These are phyloP conservation scores for Microsporum audouinii DNA, from an alignment of 2,329 filamentous ascomycete genomes.

Conservation along the genomic window DNA sequence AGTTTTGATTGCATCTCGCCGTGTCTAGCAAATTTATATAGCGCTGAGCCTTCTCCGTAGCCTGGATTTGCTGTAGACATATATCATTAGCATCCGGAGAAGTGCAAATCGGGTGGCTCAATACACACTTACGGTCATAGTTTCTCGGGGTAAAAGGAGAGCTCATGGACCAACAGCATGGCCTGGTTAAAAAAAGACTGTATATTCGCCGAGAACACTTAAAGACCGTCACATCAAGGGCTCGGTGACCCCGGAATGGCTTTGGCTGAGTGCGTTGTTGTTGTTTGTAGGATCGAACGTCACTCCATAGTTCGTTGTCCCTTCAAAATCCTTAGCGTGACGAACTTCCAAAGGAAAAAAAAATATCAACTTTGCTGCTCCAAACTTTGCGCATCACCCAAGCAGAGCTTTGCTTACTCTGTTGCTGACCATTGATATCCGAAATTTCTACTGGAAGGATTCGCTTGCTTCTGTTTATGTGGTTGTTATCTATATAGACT, in stretches of 20 bases:
- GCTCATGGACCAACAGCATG: background rate
- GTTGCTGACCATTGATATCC: background rate
- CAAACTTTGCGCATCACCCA: background rate
- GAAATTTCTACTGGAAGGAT: background rate
- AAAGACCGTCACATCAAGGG: background rate
- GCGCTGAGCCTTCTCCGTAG: slow-evolving; percentile 61
- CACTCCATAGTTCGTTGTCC: background rate
- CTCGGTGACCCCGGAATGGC: background rate
- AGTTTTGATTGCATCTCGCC: slow-evolving; percentile 77
- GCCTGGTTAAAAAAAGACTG: background rate
- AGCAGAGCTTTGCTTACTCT: background rate
- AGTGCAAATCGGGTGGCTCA: background rate
- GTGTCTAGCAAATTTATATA: slow-evolving; percentile 76
- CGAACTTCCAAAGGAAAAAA: slow-evolving; percentile 5
- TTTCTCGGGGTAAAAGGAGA: slow-evolving; percentile 4
- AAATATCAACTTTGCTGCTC: background rate
- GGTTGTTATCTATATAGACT: background rate
- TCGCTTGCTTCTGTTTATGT: background rate
- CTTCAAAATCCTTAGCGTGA: background rate
- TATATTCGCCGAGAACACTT: background rate
- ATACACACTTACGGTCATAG: slow-evolving; percentile 8
- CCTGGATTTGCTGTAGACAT: slow-evolving; percentile 1
- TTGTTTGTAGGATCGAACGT: background rate
- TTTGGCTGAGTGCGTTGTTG: background rate
- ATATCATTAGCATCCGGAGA: background rate